Conservation (phyloP, 73 alveolate species). For the Paramecium tetraurelia region DNA sequence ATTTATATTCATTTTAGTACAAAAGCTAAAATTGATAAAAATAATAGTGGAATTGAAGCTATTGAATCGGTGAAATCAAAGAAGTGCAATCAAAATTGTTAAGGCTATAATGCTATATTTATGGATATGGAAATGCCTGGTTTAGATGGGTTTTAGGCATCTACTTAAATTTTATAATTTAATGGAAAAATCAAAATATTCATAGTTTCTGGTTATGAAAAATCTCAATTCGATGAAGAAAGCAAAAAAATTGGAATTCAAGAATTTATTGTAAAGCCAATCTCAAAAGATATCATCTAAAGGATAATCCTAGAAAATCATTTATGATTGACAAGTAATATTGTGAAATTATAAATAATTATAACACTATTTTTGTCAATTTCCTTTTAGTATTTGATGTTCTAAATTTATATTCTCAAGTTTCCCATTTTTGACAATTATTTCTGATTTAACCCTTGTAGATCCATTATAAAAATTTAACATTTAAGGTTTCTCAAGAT, state of each 20-base stretch:
- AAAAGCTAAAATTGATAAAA: neutral
- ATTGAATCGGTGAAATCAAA: neutral
- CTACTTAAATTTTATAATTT: neutral
- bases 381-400: too few species aligned
- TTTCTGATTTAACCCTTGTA: too few species aligned
- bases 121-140: conserved; percentile 54
- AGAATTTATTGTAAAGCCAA: neutral
- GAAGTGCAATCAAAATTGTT: neutral
- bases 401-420: too few species aligned
- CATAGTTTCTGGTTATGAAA: neutral
- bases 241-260: neutral
- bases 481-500: too few species aligned
- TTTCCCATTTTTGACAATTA: too few species aligned
- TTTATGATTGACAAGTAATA: neutral
- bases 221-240: neutral
- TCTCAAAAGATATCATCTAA: neutral
- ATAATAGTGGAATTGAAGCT: neutral
- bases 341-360: neutral
- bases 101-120: neutral
- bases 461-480: too few species aligned
- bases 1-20: neutral
- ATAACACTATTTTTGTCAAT: too few species aligned
- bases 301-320: neutral
- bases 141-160: neutral
- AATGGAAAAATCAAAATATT: neutral